Evolutionary conservation across 176 grass and related monocot species (phyloP), one percentile per base, ranked within the genome.

Genomic region (Phoenix dactylifera): DNA sequence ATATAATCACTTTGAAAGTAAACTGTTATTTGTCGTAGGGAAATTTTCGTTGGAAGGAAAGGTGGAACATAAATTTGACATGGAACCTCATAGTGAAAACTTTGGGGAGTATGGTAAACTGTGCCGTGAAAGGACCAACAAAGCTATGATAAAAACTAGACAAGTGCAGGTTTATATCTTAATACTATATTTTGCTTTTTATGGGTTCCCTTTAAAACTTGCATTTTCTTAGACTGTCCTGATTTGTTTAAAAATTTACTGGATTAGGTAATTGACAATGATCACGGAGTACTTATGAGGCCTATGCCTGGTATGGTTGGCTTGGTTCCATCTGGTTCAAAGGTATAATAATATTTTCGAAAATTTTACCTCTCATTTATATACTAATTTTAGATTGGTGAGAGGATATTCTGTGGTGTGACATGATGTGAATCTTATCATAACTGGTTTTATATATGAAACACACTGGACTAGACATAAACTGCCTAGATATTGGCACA

Each of bases 31-130:
- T 71, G 57, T 66, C 74, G 20, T 28, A 95, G 86, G 80, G 50
- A 90, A 95, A 62, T 81, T 87, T 61, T 85, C 86, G 26, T 66
- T 85, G 6, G 86, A 95, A 82, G 90, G 86, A 59, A 89, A 86
- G 76, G 86, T 90, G 0, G 86, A 95, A 50, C 80, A 95, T 65
- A 95, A 95, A 58, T 95, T 95, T 30, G 90, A 95, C 53, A 87
- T 95, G 86, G 77, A 95, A 44, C 90, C 83, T 51, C 90, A 90
- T 60, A 87, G 69, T 71, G 90, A 95, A 50, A 95, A 95, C 81
- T 84, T 95, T 59, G 57, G 66, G 56, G 82, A 95, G 53, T 95
- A 95, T 58, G 80, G 77, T 10, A 95, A 87, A 74, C 72, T 90
- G 55, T 90, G 83, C 58, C 82, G 86, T 63, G 90, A 95, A 86